phyloP scores from a whole-genome alignment of 2,329 filamentous ascomycete species.

The Didymella sp. region DNA sequence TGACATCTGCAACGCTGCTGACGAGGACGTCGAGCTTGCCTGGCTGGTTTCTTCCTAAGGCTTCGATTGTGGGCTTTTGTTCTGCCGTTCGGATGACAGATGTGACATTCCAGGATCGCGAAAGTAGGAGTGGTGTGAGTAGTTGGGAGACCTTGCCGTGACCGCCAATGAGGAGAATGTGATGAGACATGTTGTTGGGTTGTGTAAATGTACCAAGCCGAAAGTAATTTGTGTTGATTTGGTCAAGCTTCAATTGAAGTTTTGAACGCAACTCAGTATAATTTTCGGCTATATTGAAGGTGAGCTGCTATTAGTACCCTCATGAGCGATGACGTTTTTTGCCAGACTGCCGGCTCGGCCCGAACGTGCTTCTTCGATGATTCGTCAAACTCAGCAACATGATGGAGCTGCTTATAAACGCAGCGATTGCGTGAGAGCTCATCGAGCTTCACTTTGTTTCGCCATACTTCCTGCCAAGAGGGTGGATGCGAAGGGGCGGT shows the following conservation, averaged over 20 bases:
- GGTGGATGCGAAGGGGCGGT: background rate
- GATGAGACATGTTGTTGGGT: slow-evolving; percentile 36
- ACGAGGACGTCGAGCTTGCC: slow-evolving; percentile 74
- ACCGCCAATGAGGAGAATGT: slow-evolving; percentile 76
- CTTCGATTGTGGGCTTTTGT: slow-evolving; percentile 69
- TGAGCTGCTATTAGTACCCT: slow-evolving; percentile 13
- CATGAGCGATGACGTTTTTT: slow-evolving; percentile 17
- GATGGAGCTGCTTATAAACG: slow-evolving; percentile 16
- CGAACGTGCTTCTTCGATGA: slow-evolving; percentile 2
- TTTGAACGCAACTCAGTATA: background rate
- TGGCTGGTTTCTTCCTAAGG: slow-evolving; percentile 63
- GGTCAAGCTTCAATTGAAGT: background rate
- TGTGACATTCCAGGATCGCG: slow-evolving; percentile 77
- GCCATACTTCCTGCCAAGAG: background rate
- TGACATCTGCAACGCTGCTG: slow-evolving; percentile 74
- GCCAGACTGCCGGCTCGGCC: slow-evolving; percentile 8
- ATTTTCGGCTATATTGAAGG: background rate
- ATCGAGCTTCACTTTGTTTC: slow-evolving; percentile 1
- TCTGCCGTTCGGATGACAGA: slow-evolving; percentile 77
- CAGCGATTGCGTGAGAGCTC: slow-evolving; percentile 12
- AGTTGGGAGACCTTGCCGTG: slow-evolving; percentile 80
- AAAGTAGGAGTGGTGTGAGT: slow-evolving; percentile 77
- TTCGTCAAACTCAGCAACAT: slow-evolving; percentile 5
- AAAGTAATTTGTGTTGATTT: background rate
- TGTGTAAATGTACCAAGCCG: too few relatives aligned